Evolutionary conservation across 208 protist species (phyloP), one percentile per base, ranked within the genome.

Genomic region (Acanthamoeba castellanii): DNA sequence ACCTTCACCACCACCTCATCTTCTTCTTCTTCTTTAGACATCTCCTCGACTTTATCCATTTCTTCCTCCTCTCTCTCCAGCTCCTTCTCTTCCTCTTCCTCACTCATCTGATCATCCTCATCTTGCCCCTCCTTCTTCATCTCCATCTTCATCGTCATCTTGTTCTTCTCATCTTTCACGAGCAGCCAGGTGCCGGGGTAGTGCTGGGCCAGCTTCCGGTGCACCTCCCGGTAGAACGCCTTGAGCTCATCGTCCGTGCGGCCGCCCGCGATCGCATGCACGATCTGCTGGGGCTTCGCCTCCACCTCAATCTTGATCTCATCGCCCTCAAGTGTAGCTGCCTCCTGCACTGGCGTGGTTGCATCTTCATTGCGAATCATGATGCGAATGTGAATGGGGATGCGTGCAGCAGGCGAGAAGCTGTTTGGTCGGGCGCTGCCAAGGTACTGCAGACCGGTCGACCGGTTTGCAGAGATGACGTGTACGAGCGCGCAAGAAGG

Each of bases 171-270:
- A 9, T 30, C 61, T n/a, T 68, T 68, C 25, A 32, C 61, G 8
- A 81, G 70, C 16, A 81, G 70, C 70, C 70, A 81, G 32, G 6
- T 81, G 34, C 34, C 30, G 37, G 70, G 70, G 37, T 81, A 81
- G 70, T 81, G 70, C 8, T 25, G 22, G 6, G 34, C 34, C 70
- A 81, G 32, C 70, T 81, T 81, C 1, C 70, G 70, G 6, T 81
- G 70, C 70, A 81, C 70, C 11, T 18, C 18, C 30, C 70, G 70
- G 37, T 81, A 81, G 70, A 81, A 81, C 6, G 30, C 8, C 70
- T 81, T n/a, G 0, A 81, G 70, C 70, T 81, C 30, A 4, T 34
- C 70, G 11, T 81, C 70, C 70, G 70, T 81, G 32, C 70, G 70
- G 0, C 70, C 70, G 70, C 70, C 70, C 8, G 70, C 70, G 70